Evolutionary conservation across 2,329 filamentous ascomycete genomes (phyloP), one percentile per base, ranked within the genome.

Genomic region (Colletotrichum sp.): DNA sequence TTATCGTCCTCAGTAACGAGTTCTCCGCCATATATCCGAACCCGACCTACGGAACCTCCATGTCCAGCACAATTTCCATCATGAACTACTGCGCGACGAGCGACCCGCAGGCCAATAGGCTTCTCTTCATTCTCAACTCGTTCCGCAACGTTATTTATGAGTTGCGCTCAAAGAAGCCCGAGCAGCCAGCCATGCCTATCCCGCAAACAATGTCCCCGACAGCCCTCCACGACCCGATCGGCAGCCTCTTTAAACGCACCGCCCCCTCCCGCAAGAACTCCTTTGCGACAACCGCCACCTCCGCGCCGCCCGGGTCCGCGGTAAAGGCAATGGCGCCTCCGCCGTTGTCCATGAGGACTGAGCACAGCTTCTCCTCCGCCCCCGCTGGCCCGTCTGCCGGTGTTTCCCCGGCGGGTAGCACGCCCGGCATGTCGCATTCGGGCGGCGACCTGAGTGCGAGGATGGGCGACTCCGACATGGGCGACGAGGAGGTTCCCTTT

Each of bases 1-100:
- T 92, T 3, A 85, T 92, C 36, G 84, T 91, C 5, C 81, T 91
- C 60, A 90, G 89, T 78, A 92, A 92, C 79, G 89, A 91, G 74
- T 91, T 91, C 78, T 87, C 87, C 5, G 84, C 82, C 2, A 81
- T 92, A 21, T 89, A 88, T 78, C 80, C 84, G 34, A 88, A 88
- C 24, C 80, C 84, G 0, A 82, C 82, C 8, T 88, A 88, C 36
- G 81, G 79, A 1, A 79, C 78, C n/a, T 84, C 84, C 2, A 85
- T 89, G 56, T 76, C 78, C 0, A 84, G 86, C 38, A 85, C 88
- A 9, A 85, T 90, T n/a, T 78, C 81, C 3, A 87, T 91, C 58
- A 84, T 91, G 80, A 80, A 82, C 5, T 88, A 88, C 78, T 90
- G 88, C 78, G 85, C 88, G 9, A 79, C 84, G 32, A 83, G 81